A percentile compares a stretch with the other conserved stretches of the same genome.
Conservation (phyloP, 208 protist species). For the Crithidia fasciculata region DNA sequence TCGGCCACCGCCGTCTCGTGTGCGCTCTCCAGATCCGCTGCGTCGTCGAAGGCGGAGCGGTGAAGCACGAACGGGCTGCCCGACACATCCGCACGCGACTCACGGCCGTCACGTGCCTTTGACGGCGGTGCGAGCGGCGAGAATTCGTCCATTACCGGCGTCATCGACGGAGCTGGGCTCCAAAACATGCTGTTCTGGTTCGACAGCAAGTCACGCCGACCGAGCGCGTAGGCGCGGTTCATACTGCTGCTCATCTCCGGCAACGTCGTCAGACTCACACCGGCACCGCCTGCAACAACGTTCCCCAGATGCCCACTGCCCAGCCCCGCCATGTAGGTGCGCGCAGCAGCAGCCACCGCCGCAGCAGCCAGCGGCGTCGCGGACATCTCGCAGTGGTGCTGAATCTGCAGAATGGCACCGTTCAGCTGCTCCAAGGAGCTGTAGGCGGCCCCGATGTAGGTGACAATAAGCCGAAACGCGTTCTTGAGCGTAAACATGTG, state of each 20-base stretch:
- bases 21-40: conserved; percentile 5
- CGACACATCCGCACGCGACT: not conserved
- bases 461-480: conserved; percentile 56
- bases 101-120: not conserved
- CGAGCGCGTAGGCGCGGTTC: not conserved
- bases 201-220: conserved; percentile 7
- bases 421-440: conserved; percentile 58
- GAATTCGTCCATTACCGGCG: conserved; percentile 2
- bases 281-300: no score
- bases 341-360: conserved; percentile 16
- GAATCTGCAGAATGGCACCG: conserved; percentile 35
- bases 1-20: conserved; percentile 6
- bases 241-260: conserved; percentile 13
- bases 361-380: conserved; percentile 33
- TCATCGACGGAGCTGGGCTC: conserved; percentile 10
- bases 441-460: conserved; percentile 57
- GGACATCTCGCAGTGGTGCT: conserved; percentile 38
- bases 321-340: not conserved
- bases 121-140: not conserved
- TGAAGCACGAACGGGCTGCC: not conserved
- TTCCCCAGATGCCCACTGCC: not conserved
- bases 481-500: conserved; percentile 62
- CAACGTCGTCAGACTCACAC: not conserved
- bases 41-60: conserved; percentile 18
- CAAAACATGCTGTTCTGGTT: conserved; percentile 29